A percentile compares a stretch with the other conserved stretches of the same genome.
Evolutionary conservation across 768 basidiomycete species (phyloP).

Genomic region (Leucogyrophana mollusca): DNA sequence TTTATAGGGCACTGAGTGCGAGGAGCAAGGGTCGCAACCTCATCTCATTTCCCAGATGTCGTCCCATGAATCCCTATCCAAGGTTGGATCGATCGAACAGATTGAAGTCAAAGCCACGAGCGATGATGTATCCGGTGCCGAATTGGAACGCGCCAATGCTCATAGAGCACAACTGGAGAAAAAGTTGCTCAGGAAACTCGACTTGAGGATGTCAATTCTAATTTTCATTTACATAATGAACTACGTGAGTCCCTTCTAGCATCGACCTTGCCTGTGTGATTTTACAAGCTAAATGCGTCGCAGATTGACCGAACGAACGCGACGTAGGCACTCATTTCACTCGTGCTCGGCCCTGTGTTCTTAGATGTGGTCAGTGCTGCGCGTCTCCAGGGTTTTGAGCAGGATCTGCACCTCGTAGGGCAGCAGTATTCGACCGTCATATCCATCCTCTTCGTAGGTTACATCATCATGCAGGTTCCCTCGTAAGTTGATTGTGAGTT

Average conservation of each 20-base stretch:
- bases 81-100: background rate
- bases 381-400: conserved; percentile 22
- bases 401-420: conserved; percentile 21
- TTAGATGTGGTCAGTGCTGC: conserved; percentile 8
- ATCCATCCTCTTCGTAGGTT: conserved; percentile 24
- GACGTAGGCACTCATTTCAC: background rate
- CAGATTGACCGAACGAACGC: conserved; percentile 10
- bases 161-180: background rate
- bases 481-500: conserved; percentile 2
- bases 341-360: background rate
- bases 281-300: background rate
- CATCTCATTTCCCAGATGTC: background rate
- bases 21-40: too few relatives aligned
- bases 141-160: background rate
- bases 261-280: background rate
- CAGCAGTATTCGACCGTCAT: conserved; percentile 21
- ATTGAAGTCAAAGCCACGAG: background rate
- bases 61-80: background rate
- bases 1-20: background rate
- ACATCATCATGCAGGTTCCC: conserved; percentile 25
- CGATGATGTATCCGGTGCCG: background rate
- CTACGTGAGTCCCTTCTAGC: conserved; percentile 4
- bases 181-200: conserved; percentile 7
- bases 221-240: conserved; percentile 10
- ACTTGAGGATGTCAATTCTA: conserved; percentile 6